These are phyloP conservation scores for Fusarium pseudocircinatum DNA, from an alignment of 2,329 filamentous ascomycete genomes.

Conservation along the genomic window DNA sequence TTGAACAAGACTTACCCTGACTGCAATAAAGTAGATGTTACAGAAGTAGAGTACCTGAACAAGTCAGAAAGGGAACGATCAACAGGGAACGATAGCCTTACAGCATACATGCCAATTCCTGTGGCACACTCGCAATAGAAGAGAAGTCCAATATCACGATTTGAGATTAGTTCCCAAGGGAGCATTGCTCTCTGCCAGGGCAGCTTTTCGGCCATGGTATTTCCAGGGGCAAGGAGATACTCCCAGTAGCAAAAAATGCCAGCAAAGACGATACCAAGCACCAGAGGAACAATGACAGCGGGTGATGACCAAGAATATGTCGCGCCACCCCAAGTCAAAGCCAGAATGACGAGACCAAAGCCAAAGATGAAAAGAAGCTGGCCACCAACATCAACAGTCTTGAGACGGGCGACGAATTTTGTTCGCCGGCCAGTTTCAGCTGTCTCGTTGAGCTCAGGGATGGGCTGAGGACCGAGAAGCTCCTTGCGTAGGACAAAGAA, in stretches of 20 bases:
- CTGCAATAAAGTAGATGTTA: conserved; percentile 73
- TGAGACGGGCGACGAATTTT: conserved; percentile 56
- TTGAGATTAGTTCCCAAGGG: conserved; percentile 66
- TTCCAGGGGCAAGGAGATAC: conserved; percentile 62
- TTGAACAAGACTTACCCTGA: conserved; percentile 48
- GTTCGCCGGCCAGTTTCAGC: conserved; percentile 45
- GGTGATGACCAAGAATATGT: conserved; percentile 62
- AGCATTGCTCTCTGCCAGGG: conserved; percentile 70
- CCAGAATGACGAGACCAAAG: conserved; percentile 63
- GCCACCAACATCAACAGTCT: conserved; percentile 66
- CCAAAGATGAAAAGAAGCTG: conserved; percentile 66
- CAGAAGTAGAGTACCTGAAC: conserved; percentile 71
- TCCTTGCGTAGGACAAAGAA: conserved; percentile 67
- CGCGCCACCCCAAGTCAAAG: conserved; percentile 65
- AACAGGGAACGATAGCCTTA: conserved; percentile 35
- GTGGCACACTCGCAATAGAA: conserved; percentile 69
- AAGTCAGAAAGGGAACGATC: conserved; percentile 48
- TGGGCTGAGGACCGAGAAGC: conserved; percentile 62
- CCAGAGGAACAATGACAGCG: conserved; percentile 59
- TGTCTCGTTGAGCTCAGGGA: conserved; percentile 56
- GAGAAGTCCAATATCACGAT: conserved; percentile 69
- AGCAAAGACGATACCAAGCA: conserved; percentile 55
- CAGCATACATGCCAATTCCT: conserved; percentile 63
- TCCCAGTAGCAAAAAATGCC: conserved; percentile 60
- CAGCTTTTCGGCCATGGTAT: conserved; percentile 57